Evolutionary conservation across 1,284 basidiomycete species (phyloP).

Genomic region (Lentinula novae-zelandiae): DNA sequence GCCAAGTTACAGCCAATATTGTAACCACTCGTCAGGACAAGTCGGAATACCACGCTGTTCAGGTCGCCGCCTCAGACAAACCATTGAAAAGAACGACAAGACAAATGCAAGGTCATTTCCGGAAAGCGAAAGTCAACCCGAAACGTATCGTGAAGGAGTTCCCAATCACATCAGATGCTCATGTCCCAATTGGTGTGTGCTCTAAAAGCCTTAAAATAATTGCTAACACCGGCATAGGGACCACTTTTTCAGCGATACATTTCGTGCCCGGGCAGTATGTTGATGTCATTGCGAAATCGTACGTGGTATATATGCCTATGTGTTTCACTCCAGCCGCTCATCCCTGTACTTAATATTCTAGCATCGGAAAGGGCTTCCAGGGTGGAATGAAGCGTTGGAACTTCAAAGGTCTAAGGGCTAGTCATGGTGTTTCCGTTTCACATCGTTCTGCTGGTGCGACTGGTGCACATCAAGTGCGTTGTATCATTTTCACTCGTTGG

Average conservation of each 20-base stretch:
- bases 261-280: conserved; percentile 98
- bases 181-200: conserved; percentile 79
- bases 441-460: conserved; percentile 94
- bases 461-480: conserved; percentile 86
- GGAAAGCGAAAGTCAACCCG: conserved; percentile 75
- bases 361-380: conserved; percentile 96
- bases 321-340: background rate
- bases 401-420: conserved; percentile 88
- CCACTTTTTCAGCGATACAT: conserved; percentile 86
- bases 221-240: conserved; percentile 49
- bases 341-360: conserved; percentile 28
- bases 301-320: conserved; percentile 29
- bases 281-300: conserved; percentile 93
- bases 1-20: conserved; percentile 81
- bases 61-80: conserved; percentile 78
- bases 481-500: background rate
- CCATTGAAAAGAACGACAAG: conserved; percentile 63
- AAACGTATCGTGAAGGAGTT: conserved; percentile 93
- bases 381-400: conserved; percentile 98
- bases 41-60: conserved; percentile 80
- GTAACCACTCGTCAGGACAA: conserved; percentile 58
- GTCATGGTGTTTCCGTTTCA: conserved; percentile 95
- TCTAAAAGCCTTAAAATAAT: background rate
- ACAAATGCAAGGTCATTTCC: conserved; percentile 86
- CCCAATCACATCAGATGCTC: conserved; percentile 83